Evolutionary conservation across 2,329 filamentous ascomycete species (phyloP).

Genomic region (Xylogone sp.): DNA sequence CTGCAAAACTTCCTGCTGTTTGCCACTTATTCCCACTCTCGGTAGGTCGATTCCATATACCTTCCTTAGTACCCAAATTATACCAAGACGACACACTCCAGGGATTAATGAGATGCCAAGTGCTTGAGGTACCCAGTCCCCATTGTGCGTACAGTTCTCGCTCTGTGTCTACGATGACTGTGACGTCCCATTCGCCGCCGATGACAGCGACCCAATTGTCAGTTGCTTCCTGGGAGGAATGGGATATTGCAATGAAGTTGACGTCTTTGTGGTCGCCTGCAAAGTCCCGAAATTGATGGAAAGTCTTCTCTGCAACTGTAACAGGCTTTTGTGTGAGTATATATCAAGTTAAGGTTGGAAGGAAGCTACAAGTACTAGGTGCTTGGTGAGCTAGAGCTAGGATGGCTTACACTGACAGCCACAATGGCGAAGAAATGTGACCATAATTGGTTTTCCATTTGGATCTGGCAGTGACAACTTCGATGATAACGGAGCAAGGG

Average conservation of each 20-base stretch:
- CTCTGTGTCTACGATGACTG: conserved; percentile 57
- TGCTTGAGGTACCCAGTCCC: conserved; percentile 58
- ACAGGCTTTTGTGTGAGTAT: neutral
- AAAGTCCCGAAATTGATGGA: conserved; percentile 48
- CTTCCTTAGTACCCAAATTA: conserved; percentile 55
- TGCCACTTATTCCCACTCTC: conserved; percentile 69
- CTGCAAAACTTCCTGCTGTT: conserved; percentile 60
- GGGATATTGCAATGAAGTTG: conserved; percentile 59
- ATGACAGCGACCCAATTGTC: conserved; percentile 31
- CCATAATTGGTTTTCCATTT: conserved; percentile 50
- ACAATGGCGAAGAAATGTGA: conserved; percentile 69
- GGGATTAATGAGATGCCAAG: conserved; percentile 61
- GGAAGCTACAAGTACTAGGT: no score
- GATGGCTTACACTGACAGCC: conserved; percentile 65
- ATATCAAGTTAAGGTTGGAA: no score
- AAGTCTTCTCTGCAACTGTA: conserved; percentile 62
- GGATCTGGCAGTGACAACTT: conserved; percentile 48
- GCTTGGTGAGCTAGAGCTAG: neutral
- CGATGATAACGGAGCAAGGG: conserved; percentile 50
- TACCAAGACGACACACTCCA: conserved; percentile 53
- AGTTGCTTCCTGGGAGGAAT: conserved; percentile 54
- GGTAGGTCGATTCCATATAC: conserved; percentile 62
- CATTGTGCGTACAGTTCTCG: conserved; percentile 60
- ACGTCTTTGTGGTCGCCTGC: conserved; percentile 46
- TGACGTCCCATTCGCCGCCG: conserved; percentile 37